A percentile compares a stretch with the other conserved stretches of the same genome.
Evolutionary conservation across 2,329 filamentous ascomycete genomes (phyloP).

Genomic region (Colletotrichum nymphaeae): DNA sequence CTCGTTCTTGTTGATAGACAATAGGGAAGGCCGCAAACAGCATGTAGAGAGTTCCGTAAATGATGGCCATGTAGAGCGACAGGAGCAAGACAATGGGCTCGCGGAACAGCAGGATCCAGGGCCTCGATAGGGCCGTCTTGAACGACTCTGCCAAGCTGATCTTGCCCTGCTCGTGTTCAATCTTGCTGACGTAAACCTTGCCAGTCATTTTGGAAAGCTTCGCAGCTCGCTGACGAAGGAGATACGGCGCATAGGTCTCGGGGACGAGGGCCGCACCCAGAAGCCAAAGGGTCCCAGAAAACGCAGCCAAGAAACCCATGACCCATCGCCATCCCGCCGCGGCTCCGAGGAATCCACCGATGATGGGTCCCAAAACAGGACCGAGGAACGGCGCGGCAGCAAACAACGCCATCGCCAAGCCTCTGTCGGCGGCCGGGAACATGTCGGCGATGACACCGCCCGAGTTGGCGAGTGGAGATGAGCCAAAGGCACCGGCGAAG

Average conservation of each 20-base stretch:
- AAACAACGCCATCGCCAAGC: slow-evolving; percentile 71
- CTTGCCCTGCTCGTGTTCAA: slow-evolving; percentile 59
- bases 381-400: slow-evolving; percentile 75
- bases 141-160: slow-evolving; percentile 57
- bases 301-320: slow-evolving; percentile 71
- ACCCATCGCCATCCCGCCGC: slow-evolving; percentile 77
- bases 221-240: slow-evolving; percentile 39
- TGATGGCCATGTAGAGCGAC: slow-evolving; percentile 73
- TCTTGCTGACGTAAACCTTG: slow-evolving; percentile 40
- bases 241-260: slow-evolving; percentile 43
- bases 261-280: slow-evolving; percentile 58
- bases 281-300: slow-evolving; percentile 50
- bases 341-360: slow-evolving; percentile 74
- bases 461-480: slow-evolving; percentile 70
- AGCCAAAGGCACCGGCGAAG: slow-evolving; percentile 72
- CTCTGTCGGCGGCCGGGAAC: slow-evolving; percentile 63
- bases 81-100: slow-evolving; percentile 77
- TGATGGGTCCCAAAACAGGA: slow-evolving; percentile 71
- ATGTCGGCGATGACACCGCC: slow-evolving; percentile 73
- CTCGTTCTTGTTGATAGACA: slow-evolving; percentile 70
- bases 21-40: slow-evolving; percentile 72
- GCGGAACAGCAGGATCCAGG: slow-evolving; percentile 75
- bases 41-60: slow-evolving; percentile 69
- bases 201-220: slow-evolving; percentile 37
- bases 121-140: slow-evolving; percentile 55